phyloP scores from a whole-genome alignment of 2,329 filamentous ascomycete genomes.

The Colletotrichum cereale region DNA sequence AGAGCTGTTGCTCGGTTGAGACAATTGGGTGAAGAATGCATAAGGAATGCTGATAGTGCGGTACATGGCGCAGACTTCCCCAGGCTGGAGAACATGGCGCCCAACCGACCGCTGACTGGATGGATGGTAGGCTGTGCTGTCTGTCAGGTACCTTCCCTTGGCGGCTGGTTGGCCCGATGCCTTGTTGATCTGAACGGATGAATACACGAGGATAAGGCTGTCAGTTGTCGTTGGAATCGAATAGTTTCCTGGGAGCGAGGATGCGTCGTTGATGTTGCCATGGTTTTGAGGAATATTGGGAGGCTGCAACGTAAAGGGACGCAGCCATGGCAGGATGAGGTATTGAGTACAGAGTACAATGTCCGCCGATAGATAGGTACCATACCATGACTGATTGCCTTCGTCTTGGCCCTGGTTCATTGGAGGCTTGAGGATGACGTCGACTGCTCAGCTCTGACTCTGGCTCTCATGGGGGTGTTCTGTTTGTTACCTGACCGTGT shows the following conservation, averaged over 20 bases:
- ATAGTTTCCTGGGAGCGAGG: background rate
- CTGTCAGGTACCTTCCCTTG: slow-evolving; percentile 13
- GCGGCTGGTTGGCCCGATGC: background rate
- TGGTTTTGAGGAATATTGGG: slow-evolving; percentile 8
- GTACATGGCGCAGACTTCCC: slow-evolving; percentile 20
- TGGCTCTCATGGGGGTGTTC: slow-evolving; percentile 3
- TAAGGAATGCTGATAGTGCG: slow-evolving; percentile 32
- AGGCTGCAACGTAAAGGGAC: background rate
- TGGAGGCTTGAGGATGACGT: slow-evolving; percentile 30
- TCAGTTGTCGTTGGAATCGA: background rate
- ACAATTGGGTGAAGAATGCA: slow-evolving; percentile 29
- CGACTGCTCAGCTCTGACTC: slow-evolving; percentile 19
- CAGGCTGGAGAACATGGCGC: background rate
- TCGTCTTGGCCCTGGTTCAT: slow-evolving; percentile 26
- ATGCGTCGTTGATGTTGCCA: background rate
- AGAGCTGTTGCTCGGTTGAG: slow-evolving; percentile 25
- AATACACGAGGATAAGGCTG: slow-evolving; percentile 1
- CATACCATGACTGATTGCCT: slow-evolving; percentile 8
- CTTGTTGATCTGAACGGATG: background rate
- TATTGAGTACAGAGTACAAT: background rate
- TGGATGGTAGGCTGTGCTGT: slow-evolving; percentile 16
- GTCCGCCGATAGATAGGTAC: slow-evolving; percentile 20
- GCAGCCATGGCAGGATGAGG: background rate
- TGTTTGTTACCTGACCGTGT: background rate
- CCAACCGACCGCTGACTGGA: slow-evolving; percentile 8